Percentiles rank a stretch among this genome's conserved stretches.
These are phyloP conservation scores for Amborella trichopoda DNA, from an alignment of 164 flowering plant species.

Conservation along the genomic window DNA sequence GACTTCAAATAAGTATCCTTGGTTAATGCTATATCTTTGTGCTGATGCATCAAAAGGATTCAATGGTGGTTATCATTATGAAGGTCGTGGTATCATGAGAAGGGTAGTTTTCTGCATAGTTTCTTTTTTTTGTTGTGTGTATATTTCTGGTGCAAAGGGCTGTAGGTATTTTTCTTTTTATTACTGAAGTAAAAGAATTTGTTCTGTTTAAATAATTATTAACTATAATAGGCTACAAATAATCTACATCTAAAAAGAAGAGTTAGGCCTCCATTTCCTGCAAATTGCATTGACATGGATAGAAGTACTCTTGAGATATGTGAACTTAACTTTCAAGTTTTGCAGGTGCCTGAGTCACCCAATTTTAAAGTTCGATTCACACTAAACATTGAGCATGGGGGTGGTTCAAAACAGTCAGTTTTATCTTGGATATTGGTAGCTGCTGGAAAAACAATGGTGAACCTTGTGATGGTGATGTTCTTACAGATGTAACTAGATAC, in stretches of 20 bases:
- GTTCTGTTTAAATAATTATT: no score
- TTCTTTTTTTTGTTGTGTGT: no score
- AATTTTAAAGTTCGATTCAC: conserved; percentile 57
- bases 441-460: conserved; percentile 80
- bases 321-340: neutral
- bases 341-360: conserved; percentile 75
- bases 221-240: no score
- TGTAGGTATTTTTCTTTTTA: no score
- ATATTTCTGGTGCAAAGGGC: no score
- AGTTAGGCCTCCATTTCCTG: no score
- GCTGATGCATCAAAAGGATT: conserved; percentile 70
- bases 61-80: conserved; percentile 75
- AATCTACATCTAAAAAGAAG: no score
- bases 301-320: neutral
- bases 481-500: conserved; percentile 70
- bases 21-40: conserved; percentile 83
- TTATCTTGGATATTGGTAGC: conserved; percentile 74
- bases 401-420: conserved; percentile 78
- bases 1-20: conserved; percentile 66
- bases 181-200: no score
- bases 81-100: conserved; percentile 63
- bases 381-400: conserved; percentile 58
- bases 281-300: neutral
- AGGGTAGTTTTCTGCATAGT: no score
- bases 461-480: conserved; percentile 61